Conservation (phyloP, 2,329 filamentous ascomycete genomes). For the Epichloe gansuensis region DNA sequence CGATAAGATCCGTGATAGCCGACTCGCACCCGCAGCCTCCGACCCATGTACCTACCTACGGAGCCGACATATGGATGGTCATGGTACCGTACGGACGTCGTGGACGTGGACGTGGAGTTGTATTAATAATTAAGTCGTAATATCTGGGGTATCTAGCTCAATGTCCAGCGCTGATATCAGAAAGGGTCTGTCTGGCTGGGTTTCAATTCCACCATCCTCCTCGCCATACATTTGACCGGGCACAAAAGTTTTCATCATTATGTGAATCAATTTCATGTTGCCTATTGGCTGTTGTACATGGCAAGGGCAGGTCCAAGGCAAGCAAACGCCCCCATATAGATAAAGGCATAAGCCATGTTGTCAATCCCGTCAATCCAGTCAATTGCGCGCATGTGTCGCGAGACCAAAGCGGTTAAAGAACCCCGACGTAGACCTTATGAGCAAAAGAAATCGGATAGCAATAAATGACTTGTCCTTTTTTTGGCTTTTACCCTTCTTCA, state of each 20-base stretch:
- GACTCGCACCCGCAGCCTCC: not conserved
- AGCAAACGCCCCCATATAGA: slow-evolving; percentile 4
- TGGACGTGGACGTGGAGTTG: too few species aligned
- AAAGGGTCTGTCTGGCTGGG: too few species aligned
- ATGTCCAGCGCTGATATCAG: too few species aligned
- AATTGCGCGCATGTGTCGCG: not conserved
- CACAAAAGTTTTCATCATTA: not conserved
- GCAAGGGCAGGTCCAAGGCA: slow-evolving; percentile 3
- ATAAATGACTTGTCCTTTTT: not conserved
- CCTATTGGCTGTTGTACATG: slow-evolving; percentile 4
- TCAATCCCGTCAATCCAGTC: not conserved
- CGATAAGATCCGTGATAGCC: slow-evolving; percentile 9
- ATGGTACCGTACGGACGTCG: too few species aligned
- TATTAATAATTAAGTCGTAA: too few species aligned
- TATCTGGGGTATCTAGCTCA: too few species aligned
- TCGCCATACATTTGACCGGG: too few species aligned
- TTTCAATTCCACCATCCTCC: too few species aligned
- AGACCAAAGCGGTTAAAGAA: not conserved
- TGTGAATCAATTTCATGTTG: slow-evolving; percentile 2
- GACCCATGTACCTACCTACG: not conserved
- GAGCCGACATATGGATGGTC: too few species aligned
- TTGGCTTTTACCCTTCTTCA: not conserved
- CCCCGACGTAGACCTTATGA: not conserved
- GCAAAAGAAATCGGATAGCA: slow-evolving; percentile 3
- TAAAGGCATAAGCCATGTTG: slow-evolving; percentile 2